Conservation (phyloP, 176 grass and related monocot genomes). For the Aegilops umbellulata region DNA sequence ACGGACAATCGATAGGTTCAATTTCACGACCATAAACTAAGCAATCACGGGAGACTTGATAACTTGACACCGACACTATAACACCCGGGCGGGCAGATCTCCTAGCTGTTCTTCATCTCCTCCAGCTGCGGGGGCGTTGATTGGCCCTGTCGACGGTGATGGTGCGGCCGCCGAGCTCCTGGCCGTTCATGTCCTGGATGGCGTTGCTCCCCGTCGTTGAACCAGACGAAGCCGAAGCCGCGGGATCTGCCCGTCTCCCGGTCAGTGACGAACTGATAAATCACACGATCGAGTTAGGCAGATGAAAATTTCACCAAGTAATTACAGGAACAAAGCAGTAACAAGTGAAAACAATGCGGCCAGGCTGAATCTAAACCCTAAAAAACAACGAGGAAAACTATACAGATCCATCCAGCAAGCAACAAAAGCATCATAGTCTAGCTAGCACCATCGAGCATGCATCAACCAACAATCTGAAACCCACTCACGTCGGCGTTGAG, state of each 20-base stretch:
- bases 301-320: background rate
- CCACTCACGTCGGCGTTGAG: slow-evolving; percentile 42
- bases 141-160: background rate
- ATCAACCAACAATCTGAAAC: no score
- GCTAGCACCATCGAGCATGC: background rate
- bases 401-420: background rate
- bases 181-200: background rate
- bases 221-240: slow-evolving; percentile 61
- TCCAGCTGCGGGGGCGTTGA: background rate
- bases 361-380: background rate
- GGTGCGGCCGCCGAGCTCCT: background rate
- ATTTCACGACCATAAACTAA: no score
- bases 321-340: background rate
- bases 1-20: no score
- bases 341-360: no score
- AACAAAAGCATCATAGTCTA: background rate
- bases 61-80: no score
- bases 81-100: background rate
- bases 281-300: background rate
- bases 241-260: slow-evolving; percentile 61
- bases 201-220: background rate
- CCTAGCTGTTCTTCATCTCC: background rate
- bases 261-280: slow-evolving; percentile 49
- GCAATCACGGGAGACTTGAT: no score
- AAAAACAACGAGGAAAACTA: background rate